Base-by-base conservation (phyloP, 306 rosid species). In the Lablab purpureus region DNA sequence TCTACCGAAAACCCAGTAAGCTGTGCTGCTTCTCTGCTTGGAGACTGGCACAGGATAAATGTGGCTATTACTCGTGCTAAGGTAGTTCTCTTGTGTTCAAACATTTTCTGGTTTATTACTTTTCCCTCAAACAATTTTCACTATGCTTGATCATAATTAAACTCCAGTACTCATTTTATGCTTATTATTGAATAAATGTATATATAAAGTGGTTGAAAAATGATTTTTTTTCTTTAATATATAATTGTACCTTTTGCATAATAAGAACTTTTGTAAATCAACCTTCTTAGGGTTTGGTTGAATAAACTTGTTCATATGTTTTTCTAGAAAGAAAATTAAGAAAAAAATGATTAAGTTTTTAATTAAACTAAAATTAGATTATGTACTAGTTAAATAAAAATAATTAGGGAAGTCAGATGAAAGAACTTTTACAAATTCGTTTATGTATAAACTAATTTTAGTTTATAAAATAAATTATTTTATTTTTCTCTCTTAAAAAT, bases 1-100 rank as follows among this genome's bases (percentile, higher is more conserved):
- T 95, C 99, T 43, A 84, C 65, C 19, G 94, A 92, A 86, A 93
- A 88, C 71, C 91, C 99, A 13, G 80, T 87, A 59, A 85, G 86
- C 86, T 87, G 87, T 73, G 80, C 86, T 58, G 87, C 91, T 72
- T 89, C 97, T 55, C 85, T 95, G 71, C 99, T 95, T 13, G 94
- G 97, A 83, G 99, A 95, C 77, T 95, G 99, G 99, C 99, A 93
- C 83, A 82, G 97, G 85, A 91, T 92, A 74, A 95, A 95, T 74
- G 98, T 95, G 52, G 99, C 98, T 68, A 86, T 95, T 55, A 95
- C 99, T 18, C 94, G 98, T 80, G 99, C 96, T 40, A 91, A 91
- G 99, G 98, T 95, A 74, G 10, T 74, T 36, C 32, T 11, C 18
- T 27, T 76, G 0, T 70, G 34, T 83, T 50, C 51, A 45, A 34